Evolutionary conservation across 345 rosid species (phyloP), one percentile per base, ranked within the genome.

Genomic region (Lepidium didymum): DNA sequence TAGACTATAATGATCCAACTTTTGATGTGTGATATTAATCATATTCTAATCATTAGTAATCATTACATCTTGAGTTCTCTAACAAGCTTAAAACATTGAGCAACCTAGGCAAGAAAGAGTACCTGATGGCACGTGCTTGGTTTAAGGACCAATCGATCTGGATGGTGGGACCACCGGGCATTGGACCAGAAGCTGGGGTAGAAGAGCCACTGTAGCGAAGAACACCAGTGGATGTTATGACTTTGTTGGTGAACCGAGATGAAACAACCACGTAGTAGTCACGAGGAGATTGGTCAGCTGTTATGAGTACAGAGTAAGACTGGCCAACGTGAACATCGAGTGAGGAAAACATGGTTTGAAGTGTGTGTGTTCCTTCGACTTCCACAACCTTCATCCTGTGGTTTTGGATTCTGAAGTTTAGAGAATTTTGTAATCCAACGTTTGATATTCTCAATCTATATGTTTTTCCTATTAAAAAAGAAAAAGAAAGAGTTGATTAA

Each of bases 41-140:
- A 25, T 3, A 25, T 25, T 21, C 23, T 21, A 21, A 2, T 1
- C 1, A 2, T 21, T 25, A 3, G 27, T 25, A 25, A 25, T 27
- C 31, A 27, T 25, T 35, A 23, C 40, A 63, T 55, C 1, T 38
- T 11, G n/a, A 62, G 21, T 18, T 50, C 42, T 16, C 10, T 15
- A 18, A 38, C 43, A 9, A 23, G 35, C 10, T 6, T 38, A 38
- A 44, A 27, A 16, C 35, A 45, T 13, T 16, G 36, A n/a, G 42
- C 51, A 21, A 46, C 21, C 1, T 34, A 44, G 34, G 50, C 27
- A 67, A 43, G 67, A 50, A 59, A 62, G 38, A 31, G 11, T 74
- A 85, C 96, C 96, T 88, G 46, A 94, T 86, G 57, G 92, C 83
- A 44, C 96, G 97, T 13, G 99, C 99, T 78, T 91, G 97, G 78